Base-by-base conservation (phyloP, 768 basidiomycete species). In the Boletus huronensis region DNA sequence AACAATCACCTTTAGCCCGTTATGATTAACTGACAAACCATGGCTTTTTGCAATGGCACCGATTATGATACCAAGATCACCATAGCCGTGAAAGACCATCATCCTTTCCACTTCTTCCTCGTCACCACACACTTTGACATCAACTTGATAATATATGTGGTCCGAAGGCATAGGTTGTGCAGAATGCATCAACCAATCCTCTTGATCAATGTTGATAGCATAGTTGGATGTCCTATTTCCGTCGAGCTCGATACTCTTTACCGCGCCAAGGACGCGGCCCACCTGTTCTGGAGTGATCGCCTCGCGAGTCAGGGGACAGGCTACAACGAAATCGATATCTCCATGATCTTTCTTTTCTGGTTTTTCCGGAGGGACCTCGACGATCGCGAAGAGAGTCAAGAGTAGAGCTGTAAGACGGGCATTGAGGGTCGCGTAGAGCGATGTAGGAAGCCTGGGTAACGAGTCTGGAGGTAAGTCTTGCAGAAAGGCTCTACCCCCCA, bases 401-500 rank as follows among this genome's bases (percentile, higher is more conserved):
- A 90, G 65, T 6, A 66, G 72, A 2, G 75, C 61, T 1, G 67
- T 57, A 4, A 83, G 63, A 19, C 73, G 76, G 1, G 71, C 62
- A 68, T 85, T 88, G 38, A 87, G 65, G 0, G 70, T 62, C 13
- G 64, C 39, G 66, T 90, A 90, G 45, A 81, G 73, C 1, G 65
- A 34, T 0, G 82, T 77, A n/a, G 81, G 77, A 48, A 90, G 76
- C 5, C 88, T 80, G 39, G 86, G 87, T 58, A 88, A 82, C 0
- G 79, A 70, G 11, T 65, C 72, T 10, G 75, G 50, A 9, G 74
- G 68, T 3, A 84, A 69, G 16, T 61, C 53, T 35, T 77, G 69
- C 43, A 72, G 69, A 71, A 90, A 89, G 5, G 87, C 87, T 64
- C 77, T 84, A 16, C 88, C 88, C 10, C 87, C 88, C 88, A 89